phyloP scores from a whole-genome alignment of 1,284 basidiomycete genomes.

The Heterobasidion occidentale region DNA sequence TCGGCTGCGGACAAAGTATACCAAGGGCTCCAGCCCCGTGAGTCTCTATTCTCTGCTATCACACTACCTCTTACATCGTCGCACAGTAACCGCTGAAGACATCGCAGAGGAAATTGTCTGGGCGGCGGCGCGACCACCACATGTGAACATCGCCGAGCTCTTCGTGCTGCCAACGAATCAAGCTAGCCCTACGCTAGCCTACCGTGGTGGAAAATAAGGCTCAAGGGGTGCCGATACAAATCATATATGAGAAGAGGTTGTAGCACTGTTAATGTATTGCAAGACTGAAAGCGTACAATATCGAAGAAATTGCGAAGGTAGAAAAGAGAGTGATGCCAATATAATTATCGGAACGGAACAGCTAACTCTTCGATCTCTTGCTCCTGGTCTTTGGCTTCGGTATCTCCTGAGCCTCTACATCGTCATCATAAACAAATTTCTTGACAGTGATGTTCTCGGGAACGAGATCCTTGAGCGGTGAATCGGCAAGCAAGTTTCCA shows the following conservation, averaged over 20 bases:
- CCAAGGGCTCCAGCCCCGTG: slow-evolving; percentile 74
- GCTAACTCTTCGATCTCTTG: slow-evolving; percentile 30
- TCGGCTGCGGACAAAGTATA: slow-evolving; percentile 84
- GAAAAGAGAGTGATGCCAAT: not conserved
- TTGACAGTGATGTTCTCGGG: slow-evolving; percentile 67
- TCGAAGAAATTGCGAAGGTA: not conserved
- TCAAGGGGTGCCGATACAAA: not conserved
- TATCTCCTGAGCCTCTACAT: slow-evolving; percentile 34
- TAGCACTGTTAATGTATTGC: not conserved
- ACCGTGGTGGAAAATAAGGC: slow-evolving; percentile 34
- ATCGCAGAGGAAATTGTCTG: slow-evolving; percentile 98
- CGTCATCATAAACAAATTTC: slow-evolving; percentile 79
- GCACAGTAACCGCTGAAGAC: slow-evolving; percentile 68
- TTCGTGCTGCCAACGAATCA: slow-evolving; percentile 79
- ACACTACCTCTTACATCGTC: slow-evolving; percentile 1
- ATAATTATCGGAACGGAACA: not conserved
- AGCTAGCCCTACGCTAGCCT: slow-evolving; percentile 59
- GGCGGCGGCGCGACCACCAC: slow-evolving; percentile 81
- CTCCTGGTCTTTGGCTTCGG: slow-evolving; percentile 41
- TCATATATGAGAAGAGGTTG: not conserved
- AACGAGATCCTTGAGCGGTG: slow-evolving; percentile 54
- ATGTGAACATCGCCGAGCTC: slow-evolving; percentile 81
- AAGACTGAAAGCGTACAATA: not conserved
- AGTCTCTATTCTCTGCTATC: slow-evolving; percentile 19
- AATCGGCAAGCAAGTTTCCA: slow-evolving; percentile 64